Evolutionary conservation across 2,329 filamentous ascomycete genomes (phyloP), one percentile per base, ranked within the genome.

Genomic region (Xylariaceae sp.): DNA sequence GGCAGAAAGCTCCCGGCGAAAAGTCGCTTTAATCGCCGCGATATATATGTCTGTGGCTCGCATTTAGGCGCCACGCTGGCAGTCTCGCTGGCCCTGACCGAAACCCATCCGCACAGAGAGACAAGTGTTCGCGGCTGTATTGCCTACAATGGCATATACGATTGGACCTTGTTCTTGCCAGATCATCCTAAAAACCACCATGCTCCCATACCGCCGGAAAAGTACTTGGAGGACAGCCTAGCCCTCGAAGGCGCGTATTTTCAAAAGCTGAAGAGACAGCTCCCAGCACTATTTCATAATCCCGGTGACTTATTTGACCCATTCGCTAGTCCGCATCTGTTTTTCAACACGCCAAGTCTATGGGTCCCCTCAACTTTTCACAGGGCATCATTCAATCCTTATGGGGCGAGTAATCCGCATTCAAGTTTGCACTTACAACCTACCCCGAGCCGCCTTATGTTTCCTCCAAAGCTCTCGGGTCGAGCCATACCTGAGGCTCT

Each of bases 141-240:
- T 13, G 77, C 79, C 6, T 80, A 80, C 70, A 84, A 87, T 64
- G 84, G 83, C 48, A 77, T 87, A 59, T 87, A 84, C 72, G 81
- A 87, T 73, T 87, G 84, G 85, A 84, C 82, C 58, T 81, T 76
- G 69, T 82, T 86, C 60, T 75, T 84, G 9, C 80, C 80, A 0
- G 77, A 80, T 62, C 80, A 85, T 59, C 76, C 74, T 5, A 70
- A 78, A 61, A 78, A 82, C 64, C 64, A 68, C 39, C 58, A 59
- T 4, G 57, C 65, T 1, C 55, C 63, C 8, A 67, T 61, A 34
- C 58, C 35, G 48, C 30, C 53, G 15, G 10, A 15, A 52, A 57
- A 66, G 45, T 39, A 66, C 5, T 44, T 64, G 1, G 63, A 70
- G 6, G 63, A 67, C 8, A 60, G 67, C 7, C 55, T 66, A 8